Evolutionary conservation across 768 basidiomycete species (phyloP), one percentile per base, ranked within the genome.

Genomic region (Saitozyma sp.): DNA sequence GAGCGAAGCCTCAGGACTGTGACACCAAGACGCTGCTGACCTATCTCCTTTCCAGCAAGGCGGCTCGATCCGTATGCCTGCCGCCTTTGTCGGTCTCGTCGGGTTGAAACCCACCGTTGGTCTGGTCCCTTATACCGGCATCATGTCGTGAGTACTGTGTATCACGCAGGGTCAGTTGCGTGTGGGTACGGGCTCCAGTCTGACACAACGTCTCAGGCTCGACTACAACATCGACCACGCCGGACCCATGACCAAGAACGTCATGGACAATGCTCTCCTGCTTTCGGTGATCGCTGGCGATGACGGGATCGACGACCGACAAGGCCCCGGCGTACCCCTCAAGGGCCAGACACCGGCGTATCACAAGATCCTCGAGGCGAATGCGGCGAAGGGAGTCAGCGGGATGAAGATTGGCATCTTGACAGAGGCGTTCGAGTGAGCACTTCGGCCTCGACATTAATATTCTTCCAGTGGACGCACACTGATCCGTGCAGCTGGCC

Each of bases 61-160:
- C 17, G 83, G 83, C 3, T 81, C 79, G 13, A 83, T 84, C 40
- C 80, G 83, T 17, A 68, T 75, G 10, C 82, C 83, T 14, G 71
- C 80, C 6, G 50, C 62, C 1, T 17, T 80, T 54, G 80, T 80
- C 56, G 83, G 83, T 0, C 73, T 83, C 37, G 82, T 83, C 14
- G 83, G 82, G 0, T 62, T 83, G 57, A 83, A 82, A 62, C 77
- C 80, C 1, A 77, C 81, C 0, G 82, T 78, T 54, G 83, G 83
- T 9, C 76, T 84, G 14, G 81, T 83, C 0, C 83, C 83, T 0
- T 83, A 83, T 67, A 83, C 83, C 1, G 83, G 82, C 5, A 81
- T 84, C 20, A 63, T 55, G 7, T 29, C 29, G 29, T 29, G 29
- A 29, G 29, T 29, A 29, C 29, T 29, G 29, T 29, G 29, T 29